Base-by-base conservation (phyloP, 1,284 basidiomycete genomes). In the Prillingera fragicola region DNA sequence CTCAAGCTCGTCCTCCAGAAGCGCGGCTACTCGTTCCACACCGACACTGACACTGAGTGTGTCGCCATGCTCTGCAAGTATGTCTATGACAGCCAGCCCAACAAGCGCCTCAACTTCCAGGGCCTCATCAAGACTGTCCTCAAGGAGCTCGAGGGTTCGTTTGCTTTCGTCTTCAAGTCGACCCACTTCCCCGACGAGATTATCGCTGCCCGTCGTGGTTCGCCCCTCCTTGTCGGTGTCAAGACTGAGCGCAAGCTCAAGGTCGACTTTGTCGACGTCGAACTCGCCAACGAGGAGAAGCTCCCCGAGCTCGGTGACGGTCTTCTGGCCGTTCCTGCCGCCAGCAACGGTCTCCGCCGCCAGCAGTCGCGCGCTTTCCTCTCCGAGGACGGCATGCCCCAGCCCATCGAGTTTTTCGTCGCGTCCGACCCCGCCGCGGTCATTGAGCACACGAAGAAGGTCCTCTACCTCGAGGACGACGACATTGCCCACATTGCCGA, bases 181-280 rank as follows among this genome's bases (percentile, higher is more conserved):
- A 73, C 74, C 28, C 91, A 98, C 77, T 99, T 83, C 79, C 95
- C 95, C 39, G 89, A 94, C 62, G 89, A 98, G 73, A 81, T 95
- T 54, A 90, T 98, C 54, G 87, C 88, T 45, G 89, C 92, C 49
- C 88, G 92, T 62, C 88, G 95, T 63, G 95, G 95, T 63, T 98
- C 94, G 22, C 95, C 95, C 19, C 82, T 99, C 22, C 75, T 98
- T 46, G 85, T 98, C 64, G 95, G 95, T 77, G 94, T 99, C 70
- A 98, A 98, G 84, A 97, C 95, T 26, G 94, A 98, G 71, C 92
- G 94, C 80, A 98, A 98, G 75, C 81, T 99, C 69, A 99, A 99
- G 78, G 94, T 97, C 38, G 95, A 98, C 77, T 98, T 98, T 68
- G 94, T 99, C 45, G 95, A 98, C 72, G 95, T 99, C 52, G 92